Evolutionary conservation across 2,329 filamentous ascomycete species (phyloP).

Genomic region (Pestalotiopsis sp.): DNA sequence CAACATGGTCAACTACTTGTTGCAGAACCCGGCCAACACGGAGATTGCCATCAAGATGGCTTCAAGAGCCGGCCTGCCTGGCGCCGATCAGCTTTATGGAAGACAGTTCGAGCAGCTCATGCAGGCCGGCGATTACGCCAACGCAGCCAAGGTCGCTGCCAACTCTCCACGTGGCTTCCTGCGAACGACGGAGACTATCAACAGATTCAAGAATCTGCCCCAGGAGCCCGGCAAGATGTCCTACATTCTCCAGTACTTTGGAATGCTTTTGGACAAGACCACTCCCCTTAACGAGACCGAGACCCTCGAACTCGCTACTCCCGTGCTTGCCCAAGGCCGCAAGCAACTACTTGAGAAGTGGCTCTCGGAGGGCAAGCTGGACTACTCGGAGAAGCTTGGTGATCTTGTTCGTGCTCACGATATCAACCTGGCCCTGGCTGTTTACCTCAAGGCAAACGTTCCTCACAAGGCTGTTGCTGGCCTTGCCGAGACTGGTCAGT

Average conservation of each 20-base stretch:
- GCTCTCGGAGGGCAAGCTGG: conserved; percentile 94
- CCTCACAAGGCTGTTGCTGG: conserved; percentile 94
- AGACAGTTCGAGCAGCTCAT: conserved; percentile 92
- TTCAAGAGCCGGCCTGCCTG: conserved; percentile 88
- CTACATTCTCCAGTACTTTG: conserved; percentile 95
- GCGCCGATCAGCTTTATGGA: conserved; percentile 90
- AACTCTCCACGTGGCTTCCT: conserved; percentile 96
- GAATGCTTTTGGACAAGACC: conserved; percentile 95
- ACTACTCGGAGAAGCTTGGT: conserved; percentile 94
- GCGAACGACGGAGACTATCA: conserved; percentile 91
- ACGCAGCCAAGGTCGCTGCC: conserved; percentile 93
- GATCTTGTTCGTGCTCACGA: conserved; percentile 92
- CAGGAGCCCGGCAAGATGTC: conserved; percentile 85
- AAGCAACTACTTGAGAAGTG: conserved; percentile 98
- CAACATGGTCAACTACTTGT: conserved; percentile 89
- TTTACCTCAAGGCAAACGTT: conserved; percentile 90
- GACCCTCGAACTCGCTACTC: conserved; percentile 89
- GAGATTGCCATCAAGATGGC: conserved; percentile 95
- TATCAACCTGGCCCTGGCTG: conserved; percentile 80
- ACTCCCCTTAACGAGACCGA: conserved; percentile 83
- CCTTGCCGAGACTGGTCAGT: conserved; percentile 93
- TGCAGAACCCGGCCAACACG: conserved; percentile 94
- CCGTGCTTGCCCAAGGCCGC: conserved; percentile 89
- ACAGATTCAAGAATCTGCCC: conserved; percentile 86
- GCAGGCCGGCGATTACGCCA: conserved; percentile 76